A percentile compares a stretch with the other conserved stretches of the same genome.
Conservation (phyloP, 2,329 filamentous ascomycete species). For the Zymoseptoria tritici region DNA sequence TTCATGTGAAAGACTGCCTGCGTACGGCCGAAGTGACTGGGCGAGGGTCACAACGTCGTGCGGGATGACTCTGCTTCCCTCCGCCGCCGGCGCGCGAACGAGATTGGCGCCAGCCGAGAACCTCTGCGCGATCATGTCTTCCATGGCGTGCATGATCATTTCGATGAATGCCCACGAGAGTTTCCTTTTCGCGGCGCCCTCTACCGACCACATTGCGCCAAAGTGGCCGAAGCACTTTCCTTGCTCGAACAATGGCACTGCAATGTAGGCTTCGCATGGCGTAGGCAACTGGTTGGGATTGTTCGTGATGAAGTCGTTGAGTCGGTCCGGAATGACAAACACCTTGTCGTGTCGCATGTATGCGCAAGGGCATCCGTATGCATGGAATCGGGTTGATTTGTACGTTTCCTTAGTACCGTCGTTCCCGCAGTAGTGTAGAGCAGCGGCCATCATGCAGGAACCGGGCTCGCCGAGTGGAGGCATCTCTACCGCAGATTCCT, state of each 20-base stretch:
- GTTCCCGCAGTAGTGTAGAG: slow-evolving; percentile 56
- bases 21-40: slow-evolving; percentile 63
- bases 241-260: slow-evolving; percentile 56
- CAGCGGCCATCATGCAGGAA: slow-evolving; percentile 57
- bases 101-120: slow-evolving; percentile 49
- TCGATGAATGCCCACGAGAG: slow-evolving; percentile 61
- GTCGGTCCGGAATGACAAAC: slow-evolving; percentile 57
- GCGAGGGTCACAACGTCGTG: slow-evolving; percentile 51
- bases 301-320: slow-evolving; percentile 52
- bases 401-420: slow-evolving; percentile 48
- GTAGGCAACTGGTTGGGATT: slow-evolving; percentile 57
- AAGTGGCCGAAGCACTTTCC: slow-evolving; percentile 63
- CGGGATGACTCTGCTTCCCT: slow-evolving; percentile 42
- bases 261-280: slow-evolving; percentile 58
- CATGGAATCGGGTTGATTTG: slow-evolving; percentile 56
- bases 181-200: slow-evolving; percentile 49
- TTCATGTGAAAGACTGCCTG: slow-evolving; percentile 65
- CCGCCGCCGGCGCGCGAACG: slow-evolving; percentile 23
- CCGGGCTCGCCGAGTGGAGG: slow-evolving; percentile 54
- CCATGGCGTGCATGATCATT: slow-evolving; percentile 59
- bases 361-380: slow-evolving; percentile 57
- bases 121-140: slow-evolving; percentile 57
- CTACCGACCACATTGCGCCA: slow-evolving; percentile 62
- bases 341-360: slow-evolving; percentile 67
- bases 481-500: slow-evolving; percentile 52